These are phyloP conservation scores for Russula brevipes DNA, from an alignment of 768 basidiomycete species.

Conservation along the genomic window DNA sequence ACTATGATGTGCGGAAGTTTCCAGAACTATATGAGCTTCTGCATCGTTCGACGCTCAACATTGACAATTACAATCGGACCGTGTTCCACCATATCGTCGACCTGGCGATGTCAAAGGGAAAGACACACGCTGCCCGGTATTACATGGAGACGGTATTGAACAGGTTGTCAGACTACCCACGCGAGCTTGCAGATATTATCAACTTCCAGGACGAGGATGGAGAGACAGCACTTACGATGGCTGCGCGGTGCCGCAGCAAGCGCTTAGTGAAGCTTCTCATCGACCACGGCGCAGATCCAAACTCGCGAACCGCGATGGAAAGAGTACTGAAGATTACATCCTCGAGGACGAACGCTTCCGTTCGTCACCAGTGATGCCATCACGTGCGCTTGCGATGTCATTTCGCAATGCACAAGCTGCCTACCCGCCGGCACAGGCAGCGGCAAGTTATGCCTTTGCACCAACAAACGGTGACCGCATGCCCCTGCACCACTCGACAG, in stretches of 20 bases:
- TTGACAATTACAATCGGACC: constrained; percentile 95
- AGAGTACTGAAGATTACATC: constrained; percentile 97
- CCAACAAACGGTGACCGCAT: constrained; percentile 57
- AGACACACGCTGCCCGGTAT: constrained; percentile 95
- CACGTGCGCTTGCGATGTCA: constrained; percentile 61
- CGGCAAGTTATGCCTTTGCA: constrained; percentile 41
- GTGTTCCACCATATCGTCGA: constrained; percentile 98
- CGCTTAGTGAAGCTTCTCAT: constrained; percentile 92
- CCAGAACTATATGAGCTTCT: constrained; percentile 94
- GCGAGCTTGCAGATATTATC: constrained; percentile 94
- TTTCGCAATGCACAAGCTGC: constrained; percentile 67
- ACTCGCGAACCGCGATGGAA: constrained; percentile 88
- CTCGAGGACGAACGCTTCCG: constrained; percentile 97
- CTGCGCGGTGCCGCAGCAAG: constrained; percentile 92
- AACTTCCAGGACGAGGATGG: constrained; percentile 99
- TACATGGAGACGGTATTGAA: constrained; percentile 96
- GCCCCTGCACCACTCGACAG: constrained; percentile 77
- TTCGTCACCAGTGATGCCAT: constrained; percentile 77
- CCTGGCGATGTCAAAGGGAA: constrained; percentile 94
- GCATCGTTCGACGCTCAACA: constrained; percentile 97
- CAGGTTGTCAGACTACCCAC: constrained; percentile 87
- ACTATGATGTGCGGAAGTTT: constrained; percentile 98
- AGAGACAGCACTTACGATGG: constrained; percentile 95
- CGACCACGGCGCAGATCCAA: constrained; percentile 94
- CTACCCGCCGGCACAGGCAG: constrained; percentile 43